phyloP scores from a whole-genome alignment of 352 stramenopile genomes.

The Pythium volutum region DNA sequence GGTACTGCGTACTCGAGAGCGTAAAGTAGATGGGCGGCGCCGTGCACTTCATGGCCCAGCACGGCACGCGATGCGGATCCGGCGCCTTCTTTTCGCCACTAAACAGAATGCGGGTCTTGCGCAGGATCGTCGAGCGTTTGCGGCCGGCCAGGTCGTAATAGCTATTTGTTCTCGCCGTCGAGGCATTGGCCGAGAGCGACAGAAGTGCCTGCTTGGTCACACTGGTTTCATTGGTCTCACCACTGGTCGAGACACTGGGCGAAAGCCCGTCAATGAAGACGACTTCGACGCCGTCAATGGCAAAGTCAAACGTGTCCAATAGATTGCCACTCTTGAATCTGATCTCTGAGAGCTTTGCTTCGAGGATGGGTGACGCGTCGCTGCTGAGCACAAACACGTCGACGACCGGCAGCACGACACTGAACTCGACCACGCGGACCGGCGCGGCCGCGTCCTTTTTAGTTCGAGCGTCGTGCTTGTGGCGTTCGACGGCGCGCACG shows the following conservation, averaged over 20 bases:
- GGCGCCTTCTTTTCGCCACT: conserved; percentile 45
- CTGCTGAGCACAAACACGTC: conserved; percentile 64
- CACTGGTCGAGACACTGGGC: too few relatives aligned
- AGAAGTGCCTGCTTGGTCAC: neutral
- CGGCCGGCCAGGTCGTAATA: conserved; percentile 37
- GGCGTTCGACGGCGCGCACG: conserved; percentile 12
- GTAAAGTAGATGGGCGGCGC: conserved; percentile 73
- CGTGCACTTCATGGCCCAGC: conserved; percentile 62
- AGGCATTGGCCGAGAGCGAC: neutral
- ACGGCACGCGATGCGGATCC: conserved; percentile 34
- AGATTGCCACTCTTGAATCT: conserved; percentile 52
- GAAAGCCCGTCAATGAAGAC: conserved; percentile 53
- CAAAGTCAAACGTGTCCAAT: conserved; percentile 52
- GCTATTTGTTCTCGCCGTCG: conserved; percentile 16
- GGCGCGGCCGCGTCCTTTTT: conserved; percentile 17
- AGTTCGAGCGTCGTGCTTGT: conserved; percentile 12
- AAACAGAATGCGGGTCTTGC: conserved; percentile 62
- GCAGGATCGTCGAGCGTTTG: conserved; percentile 59
- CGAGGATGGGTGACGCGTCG: conserved; percentile 58
- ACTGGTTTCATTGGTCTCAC: too few relatives aligned
- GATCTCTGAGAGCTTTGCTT: conserved; percentile 49
- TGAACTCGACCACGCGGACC: conserved; percentile 39
- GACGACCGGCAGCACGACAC: conserved; percentile 53
- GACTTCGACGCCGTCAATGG: conserved; percentile 51
- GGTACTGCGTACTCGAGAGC: conserved; percentile 61